phyloP scores from a whole-genome alignment of 208 protist species.

The Leishmania aethiopica region DNA sequence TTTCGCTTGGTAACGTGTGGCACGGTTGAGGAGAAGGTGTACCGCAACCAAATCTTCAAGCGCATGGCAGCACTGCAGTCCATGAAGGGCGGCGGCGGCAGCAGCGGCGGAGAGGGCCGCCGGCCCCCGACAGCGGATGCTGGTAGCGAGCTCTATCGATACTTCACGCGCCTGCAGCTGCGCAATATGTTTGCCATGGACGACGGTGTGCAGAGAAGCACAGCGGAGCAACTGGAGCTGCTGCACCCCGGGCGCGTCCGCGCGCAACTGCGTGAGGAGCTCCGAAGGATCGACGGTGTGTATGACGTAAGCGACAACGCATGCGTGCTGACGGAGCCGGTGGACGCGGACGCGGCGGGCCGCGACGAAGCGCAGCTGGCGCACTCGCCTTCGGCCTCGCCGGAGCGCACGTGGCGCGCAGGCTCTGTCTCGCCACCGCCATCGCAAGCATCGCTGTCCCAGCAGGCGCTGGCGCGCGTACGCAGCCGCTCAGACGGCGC shows the following conservation, averaged over 20 bases:
- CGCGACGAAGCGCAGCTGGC: not conserved
- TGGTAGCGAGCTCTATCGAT: slow-evolving; percentile 51
- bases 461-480: slow-evolving; percentile 3
- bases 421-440: not conserved
- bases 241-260: slow-evolving; percentile 59
- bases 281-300: slow-evolving; percentile 39
- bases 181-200: slow-evolving; percentile 81
- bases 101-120: not conserved
- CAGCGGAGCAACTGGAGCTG: slow-evolving; percentile 62
- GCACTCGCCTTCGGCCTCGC: not conserved
- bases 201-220: slow-evolving; percentile 50
- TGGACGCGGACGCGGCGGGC: slow-evolving; percentile 19
- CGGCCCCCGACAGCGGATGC: not conserved
- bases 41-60: slow-evolving; percentile 98
- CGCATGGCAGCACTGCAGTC: slow-evolving; percentile 77
- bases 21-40: slow-evolving; percentile 98
- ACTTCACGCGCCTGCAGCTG: slow-evolving; percentile 86
- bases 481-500: slow-evolving; percentile 6
- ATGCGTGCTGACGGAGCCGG: slow-evolving; percentile 51
- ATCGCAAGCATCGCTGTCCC: not conserved
- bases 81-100: not conserved
- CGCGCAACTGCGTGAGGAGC: slow-evolving; percentile 10
- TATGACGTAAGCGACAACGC: slow-evolving; percentile 76
- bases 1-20: slow-evolving; percentile 96
- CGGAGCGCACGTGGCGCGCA: not conserved